phyloP scores from a whole-genome alignment of 305 asterid species.

The Solanum aculeatissimum region DNA sequence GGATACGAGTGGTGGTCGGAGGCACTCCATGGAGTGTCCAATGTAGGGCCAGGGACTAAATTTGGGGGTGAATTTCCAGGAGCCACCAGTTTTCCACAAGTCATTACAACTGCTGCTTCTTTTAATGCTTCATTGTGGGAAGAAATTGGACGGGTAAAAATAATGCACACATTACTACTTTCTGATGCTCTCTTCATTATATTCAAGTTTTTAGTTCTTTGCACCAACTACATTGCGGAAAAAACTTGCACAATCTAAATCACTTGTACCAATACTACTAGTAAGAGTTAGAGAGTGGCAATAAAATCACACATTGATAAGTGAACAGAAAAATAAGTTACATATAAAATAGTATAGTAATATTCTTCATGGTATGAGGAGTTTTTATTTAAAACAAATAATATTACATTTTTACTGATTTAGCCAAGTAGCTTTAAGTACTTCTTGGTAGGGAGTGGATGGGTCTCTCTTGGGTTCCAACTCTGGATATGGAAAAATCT shows the following conservation, averaged over 20 bases:
- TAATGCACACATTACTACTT: background rate
- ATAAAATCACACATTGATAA: too few relatives aligned
- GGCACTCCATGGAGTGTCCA: constrained; percentile 83
- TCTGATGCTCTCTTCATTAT: background rate
- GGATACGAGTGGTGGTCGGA: constrained; percentile 96
- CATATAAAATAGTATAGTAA: too few relatives aligned
- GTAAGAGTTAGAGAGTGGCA: too few relatives aligned
- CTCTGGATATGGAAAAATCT: too few relatives aligned
- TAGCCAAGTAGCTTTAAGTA: too few relatives aligned
- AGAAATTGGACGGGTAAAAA: constrained; percentile 61
- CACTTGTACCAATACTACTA: background rate
- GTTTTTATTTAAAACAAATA: too few relatives aligned
- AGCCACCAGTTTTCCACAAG: constrained; percentile 94
- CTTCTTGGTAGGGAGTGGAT: background rate
- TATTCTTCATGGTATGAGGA: too few relatives aligned
- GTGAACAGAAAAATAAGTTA: too few relatives aligned
- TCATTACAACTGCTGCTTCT: constrained; percentile 72
- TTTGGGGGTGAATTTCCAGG: constrained; percentile 69
- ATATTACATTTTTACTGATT: too few relatives aligned
- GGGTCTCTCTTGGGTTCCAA: too few relatives aligned
- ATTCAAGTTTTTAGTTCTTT: background rate
- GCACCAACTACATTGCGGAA: background rate
- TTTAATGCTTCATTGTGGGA: constrained; percentile 76
- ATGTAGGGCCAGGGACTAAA: constrained; percentile 65
- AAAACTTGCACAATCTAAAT: background rate